These are phyloP conservation scores for Neurospora hispaniola DNA, from an alignment of 495 filamentous ascomycete species.

Conservation along the genomic window DNA sequence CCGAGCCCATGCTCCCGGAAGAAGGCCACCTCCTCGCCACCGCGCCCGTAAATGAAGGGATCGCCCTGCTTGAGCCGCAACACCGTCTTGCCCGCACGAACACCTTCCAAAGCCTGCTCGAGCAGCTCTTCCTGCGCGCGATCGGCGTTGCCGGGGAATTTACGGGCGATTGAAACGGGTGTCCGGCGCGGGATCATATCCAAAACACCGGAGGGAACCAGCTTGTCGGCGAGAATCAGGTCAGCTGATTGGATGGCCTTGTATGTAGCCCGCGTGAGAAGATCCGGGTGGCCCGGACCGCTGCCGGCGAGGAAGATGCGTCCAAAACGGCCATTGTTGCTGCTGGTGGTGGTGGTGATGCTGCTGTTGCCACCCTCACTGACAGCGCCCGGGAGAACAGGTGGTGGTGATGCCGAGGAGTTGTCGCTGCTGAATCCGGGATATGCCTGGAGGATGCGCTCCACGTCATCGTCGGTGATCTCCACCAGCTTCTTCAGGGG, in stretches of 20 bases:
- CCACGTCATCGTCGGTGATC: conserved; percentile 70
- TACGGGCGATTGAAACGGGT: conserved; percentile 83
- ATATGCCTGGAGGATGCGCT: conserved; percentile 61
- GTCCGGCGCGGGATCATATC: conserved; percentile 85
- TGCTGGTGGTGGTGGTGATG: no score
- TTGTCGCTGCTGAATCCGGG: conserved; percentile 5
- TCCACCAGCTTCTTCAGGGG: conserved; percentile 70
- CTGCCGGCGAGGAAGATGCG: conserved; percentile 82
- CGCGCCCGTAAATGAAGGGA: conserved; percentile 90
- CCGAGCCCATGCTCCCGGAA: conserved; percentile 62
- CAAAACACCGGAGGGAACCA: conserved; percentile 79
- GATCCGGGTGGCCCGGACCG: conserved; percentile 86
- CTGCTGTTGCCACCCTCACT: conserved; percentile 1
- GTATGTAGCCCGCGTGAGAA: conserved; percentile 81
- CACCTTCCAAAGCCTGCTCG: conserved; percentile 59
- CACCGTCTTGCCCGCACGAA: conserved; percentile 65
- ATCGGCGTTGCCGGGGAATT: conserved; percentile 96
- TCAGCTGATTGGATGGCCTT: conserved; percentile 77
- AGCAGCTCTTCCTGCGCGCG: conserved; percentile 86
- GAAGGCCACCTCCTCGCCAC: conserved; percentile 85
- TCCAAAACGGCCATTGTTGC: conserved; percentile 27
- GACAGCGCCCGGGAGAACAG: neutral
- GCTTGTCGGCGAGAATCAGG: conserved; percentile 88
- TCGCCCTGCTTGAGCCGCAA: conserved; percentile 92
- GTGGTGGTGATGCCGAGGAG: neutral